Evolutionary conservation across 805 yeast species (phyloP).

Genomic region (Barnettozyma botsteinii): DNA sequence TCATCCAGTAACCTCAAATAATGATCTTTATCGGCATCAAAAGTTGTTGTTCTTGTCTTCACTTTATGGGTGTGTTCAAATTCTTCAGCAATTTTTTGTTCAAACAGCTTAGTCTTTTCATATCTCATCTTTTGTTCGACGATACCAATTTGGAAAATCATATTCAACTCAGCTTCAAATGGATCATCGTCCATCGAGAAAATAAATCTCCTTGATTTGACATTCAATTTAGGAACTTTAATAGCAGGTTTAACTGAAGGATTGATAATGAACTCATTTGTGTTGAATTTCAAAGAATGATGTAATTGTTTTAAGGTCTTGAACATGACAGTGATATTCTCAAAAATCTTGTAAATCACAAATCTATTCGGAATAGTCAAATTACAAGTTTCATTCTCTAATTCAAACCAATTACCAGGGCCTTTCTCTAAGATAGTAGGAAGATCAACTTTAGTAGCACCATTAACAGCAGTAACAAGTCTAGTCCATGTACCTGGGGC

Average conservation of each 20-base stretch:
- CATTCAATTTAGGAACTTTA: slow-evolving; percentile 49
- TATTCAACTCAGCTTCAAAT: slow-evolving; percentile 68
- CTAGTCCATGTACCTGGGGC: slow-evolving; percentile 44
- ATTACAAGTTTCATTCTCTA: slow-evolving; percentile 38
- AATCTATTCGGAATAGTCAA: slow-evolving; percentile 67
- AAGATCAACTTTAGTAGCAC: slow-evolving; percentile 21
- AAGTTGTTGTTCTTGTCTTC: slow-evolving; percentile 10
- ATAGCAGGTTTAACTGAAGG: slow-evolving; percentile 38
- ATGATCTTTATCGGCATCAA: slow-evolving; percentile 5
- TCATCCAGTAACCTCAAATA: slow-evolving; percentile 5
- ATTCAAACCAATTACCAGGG: slow-evolving; percentile 31
- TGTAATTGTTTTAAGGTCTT: slow-evolving; percentile 62
- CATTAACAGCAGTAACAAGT: slow-evolving; percentile 36
- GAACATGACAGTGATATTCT: slow-evolving; percentile 60
- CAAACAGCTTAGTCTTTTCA: slow-evolving; percentile 41
- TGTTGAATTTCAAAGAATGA: slow-evolving; percentile 41
- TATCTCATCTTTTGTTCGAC: slow-evolving; percentile 60
- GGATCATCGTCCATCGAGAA: slow-evolving; percentile 83
- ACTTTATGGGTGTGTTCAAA: slow-evolving; percentile 9
- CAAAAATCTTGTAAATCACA: slow-evolving; percentile 72
- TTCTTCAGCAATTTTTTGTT: slow-evolving; percentile 25
- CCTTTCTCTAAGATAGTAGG: slow-evolving; percentile 28
- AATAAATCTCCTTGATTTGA: slow-evolving; percentile 51
- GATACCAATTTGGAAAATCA: slow-evolving; percentile 59
- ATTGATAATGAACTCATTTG: slow-evolving; percentile 31